A percentile compares a stretch with the other conserved stretches of the same genome.
Conservation (phyloP, 305 asterid species). For the Fraxinus albicans region DNA sequence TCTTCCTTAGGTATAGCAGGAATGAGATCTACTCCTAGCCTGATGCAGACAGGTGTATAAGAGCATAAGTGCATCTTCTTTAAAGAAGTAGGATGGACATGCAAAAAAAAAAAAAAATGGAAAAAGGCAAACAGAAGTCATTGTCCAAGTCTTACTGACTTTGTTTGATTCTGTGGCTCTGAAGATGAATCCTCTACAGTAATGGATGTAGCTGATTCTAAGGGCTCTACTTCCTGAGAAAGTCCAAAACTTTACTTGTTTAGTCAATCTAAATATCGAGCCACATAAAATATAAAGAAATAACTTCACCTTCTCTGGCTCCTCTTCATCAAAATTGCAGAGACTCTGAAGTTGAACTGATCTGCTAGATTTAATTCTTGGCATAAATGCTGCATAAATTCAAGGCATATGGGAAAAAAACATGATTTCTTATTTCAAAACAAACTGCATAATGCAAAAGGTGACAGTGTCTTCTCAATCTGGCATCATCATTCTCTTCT, state of each 20-base stretch:
- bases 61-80: background rate
- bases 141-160: constrained; percentile 23
- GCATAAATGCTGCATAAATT: constrained; percentile 38
- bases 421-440: background rate
- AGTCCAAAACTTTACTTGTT: background rate
- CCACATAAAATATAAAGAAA: background rate
- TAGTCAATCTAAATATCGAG: background rate
- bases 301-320: constrained; percentile 26
- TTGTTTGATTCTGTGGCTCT: constrained; percentile 30
- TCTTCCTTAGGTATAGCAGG: constrained; percentile 32
- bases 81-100: background rate
- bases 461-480: background rate
- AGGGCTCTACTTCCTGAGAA: constrained; percentile 17
- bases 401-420: background rate
- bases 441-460: background rate
- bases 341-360: constrained; percentile 35
- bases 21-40: constrained; percentile 23
- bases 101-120: background rate
- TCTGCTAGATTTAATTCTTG: constrained; percentile 43
- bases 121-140: background rate
- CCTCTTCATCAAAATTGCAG: constrained; percentile 38
- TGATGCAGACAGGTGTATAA: background rate
- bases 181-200: constrained; percentile 31
- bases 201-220: constrained; percentile 29
- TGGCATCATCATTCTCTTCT: background rate